phyloP scores from a whole-genome alignment of 768 basidiomycete genomes.

The Fistulinella prunicolor region DNA sequence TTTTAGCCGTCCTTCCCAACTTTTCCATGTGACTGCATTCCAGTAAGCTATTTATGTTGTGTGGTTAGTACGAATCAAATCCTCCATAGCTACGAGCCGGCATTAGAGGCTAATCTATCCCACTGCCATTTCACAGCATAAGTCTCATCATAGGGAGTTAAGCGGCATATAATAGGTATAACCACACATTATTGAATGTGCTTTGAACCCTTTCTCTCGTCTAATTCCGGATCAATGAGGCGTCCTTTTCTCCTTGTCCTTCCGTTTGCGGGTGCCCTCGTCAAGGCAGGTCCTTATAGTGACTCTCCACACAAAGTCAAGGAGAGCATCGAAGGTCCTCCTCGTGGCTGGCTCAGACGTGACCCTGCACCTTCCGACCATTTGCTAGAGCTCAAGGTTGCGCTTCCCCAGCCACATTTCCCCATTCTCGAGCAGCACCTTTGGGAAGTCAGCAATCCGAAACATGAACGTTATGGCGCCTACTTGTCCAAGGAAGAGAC shows the following conservation, averaged over 20 bases:
- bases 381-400: conserved; percentile 52
- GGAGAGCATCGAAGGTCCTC: conserved; percentile 40
- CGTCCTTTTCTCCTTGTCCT: neutral
- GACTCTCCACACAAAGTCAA: conserved; percentile 37
- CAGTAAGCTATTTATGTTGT: too few species aligned
- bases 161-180: neutral
- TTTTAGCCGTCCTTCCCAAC: too few species aligned
- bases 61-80: too few species aligned
- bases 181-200: neutral
- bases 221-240: neutral
- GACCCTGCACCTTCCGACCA: conserved; percentile 44
- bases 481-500: too few species aligned
- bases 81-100: too few species aligned
- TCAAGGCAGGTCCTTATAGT: conserved; percentile 3
- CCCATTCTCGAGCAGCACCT: conserved; percentile 46
- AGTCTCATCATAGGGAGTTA: neutral
- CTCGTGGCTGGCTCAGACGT: conserved; percentile 47
- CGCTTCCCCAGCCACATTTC: conserved; percentile 52
- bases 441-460: conserved; percentile 32
- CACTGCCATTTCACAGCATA: too few species aligned
- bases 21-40: too few species aligned
- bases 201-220: neutral
- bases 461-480: neutral
- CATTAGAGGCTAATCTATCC: too few species aligned
- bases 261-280: conserved; percentile 9